Conservation (phyloP, 768 basidiomycete genomes). For the Calvatia gigantea region DNA sequence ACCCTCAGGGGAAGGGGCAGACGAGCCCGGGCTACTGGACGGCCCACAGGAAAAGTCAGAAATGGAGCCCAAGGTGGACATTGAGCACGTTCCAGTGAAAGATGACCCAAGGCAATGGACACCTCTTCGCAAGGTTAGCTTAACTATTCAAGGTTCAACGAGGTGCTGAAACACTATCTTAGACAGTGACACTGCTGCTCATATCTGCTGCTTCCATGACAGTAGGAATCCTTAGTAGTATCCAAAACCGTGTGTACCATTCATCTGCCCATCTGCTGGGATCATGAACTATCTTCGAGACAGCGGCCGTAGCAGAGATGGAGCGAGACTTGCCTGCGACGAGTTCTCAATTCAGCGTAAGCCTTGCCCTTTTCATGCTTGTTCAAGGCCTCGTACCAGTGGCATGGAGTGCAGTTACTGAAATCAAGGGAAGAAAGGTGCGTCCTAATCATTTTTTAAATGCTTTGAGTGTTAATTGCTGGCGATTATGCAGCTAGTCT, state of each 20-base stretch:
- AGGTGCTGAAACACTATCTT: neutral
- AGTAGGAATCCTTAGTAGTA: constrained; percentile 53
- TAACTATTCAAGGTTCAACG: neutral
- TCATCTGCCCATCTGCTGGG: neutral
- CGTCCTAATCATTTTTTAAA: constrained; percentile 11
- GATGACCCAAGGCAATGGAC: constrained; percentile 61
- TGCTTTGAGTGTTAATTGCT: neutral
- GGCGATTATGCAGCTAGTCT: constrained; percentile 38
- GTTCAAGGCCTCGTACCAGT: constrained; percentile 68
- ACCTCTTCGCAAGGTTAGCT: constrained; percentile 41
- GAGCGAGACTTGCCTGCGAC: constrained; percentile 57
- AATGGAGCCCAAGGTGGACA: constrained; percentile 25
- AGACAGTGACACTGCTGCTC: constrained; percentile 43
- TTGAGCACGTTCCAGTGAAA: constrained; percentile 43
- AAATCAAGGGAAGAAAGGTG: constrained; percentile 75
- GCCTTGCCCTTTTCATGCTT: constrained; percentile 66
- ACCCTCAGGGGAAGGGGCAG: too few species aligned
- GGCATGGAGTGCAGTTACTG: constrained; percentile 66
- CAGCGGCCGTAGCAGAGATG: constrained; percentile 64
- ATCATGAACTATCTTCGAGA: neutral
- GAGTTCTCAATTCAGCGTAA: constrained; percentile 58
- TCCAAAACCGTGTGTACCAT: constrained; percentile 56
- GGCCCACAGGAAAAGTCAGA: neutral
- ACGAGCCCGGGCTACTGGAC: too few species aligned
- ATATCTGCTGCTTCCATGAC: constrained; percentile 53